Base-by-base conservation (phyloP, 2,329 filamentous ascomycete genomes). In the Domatiomyces globalis region DNA sequence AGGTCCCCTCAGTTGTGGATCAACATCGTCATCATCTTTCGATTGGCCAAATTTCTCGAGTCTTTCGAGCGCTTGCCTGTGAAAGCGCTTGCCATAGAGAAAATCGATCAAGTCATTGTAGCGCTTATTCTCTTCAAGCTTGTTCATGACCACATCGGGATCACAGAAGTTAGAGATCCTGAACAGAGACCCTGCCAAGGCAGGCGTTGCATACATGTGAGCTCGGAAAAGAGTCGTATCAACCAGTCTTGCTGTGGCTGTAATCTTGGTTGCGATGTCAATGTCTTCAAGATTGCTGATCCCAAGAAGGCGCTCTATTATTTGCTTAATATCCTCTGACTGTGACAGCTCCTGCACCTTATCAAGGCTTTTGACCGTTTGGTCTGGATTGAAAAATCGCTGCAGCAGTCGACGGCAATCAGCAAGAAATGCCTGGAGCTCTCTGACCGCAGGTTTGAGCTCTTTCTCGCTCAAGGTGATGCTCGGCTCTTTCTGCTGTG, bases 91-190 rank as follows among this genome's bases (percentile, higher is more conserved):
- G 56, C 92, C 92, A 62, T 94, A 87, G 59, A 96, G 82, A 64
- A 98, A 98, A 66, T 96, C 90, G n/a, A 98, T 88, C 1, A 98
- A 73, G 68, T 96, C 90, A 49, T 84, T 90, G 67, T 94, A 95
- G 29, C 89, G 81, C 52, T 85, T 85, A 43, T 83, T 87, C 65
- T 95, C 87, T 54, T 95, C 81, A 4, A 98, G 73, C 61, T 88
- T 88, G 66, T 95, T 86, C 64, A 95, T 92, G 19, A 98, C 90
- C 2, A 96, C 92, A 27, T 87, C 84, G 0, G 92, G 90, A 61
- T 98, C 90, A 66, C 92, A 96, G 64, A 95, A 96, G 66, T 98
- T 98, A 63, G 89, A 84, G 49, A 96, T 87, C 20, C 92, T 87
- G 71, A 98, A 96, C 0, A 98, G 76, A 0, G 89, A 87, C 1